Percentiles rank a stretch among this genome's conserved stretches.
Conservation (phyloP, 225 moss, liverwort and hornwort genomes). For the Takakia lepidozioides region DNA sequence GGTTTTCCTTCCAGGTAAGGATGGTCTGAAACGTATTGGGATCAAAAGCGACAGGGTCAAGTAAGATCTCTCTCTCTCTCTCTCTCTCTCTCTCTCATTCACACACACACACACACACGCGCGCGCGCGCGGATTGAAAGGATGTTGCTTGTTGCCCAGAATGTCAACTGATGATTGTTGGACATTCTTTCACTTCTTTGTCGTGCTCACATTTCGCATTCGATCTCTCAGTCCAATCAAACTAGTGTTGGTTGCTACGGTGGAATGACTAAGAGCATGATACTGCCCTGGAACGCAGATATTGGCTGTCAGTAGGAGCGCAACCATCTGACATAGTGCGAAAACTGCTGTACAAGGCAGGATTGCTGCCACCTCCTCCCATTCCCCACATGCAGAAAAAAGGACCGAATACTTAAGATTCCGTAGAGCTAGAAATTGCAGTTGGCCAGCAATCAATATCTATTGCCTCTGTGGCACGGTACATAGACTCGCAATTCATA, state of each 20-base stretch:
- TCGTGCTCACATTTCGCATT: not conserved
- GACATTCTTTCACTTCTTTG: too few species aligned
- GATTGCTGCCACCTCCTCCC: constrained; percentile 79
- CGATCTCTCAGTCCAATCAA: not conserved
- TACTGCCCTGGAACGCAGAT: constrained; percentile 38
- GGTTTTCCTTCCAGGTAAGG: constrained; percentile 46
- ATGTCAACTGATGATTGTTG: too few species aligned
- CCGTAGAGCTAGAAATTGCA: too few species aligned
- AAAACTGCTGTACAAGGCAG: constrained; percentile 72
- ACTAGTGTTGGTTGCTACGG: not conserved
- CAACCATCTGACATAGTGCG: constrained; percentile 89
- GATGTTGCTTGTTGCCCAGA: too few species aligned
- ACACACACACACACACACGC: too few species aligned
- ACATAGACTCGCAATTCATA: too few species aligned
- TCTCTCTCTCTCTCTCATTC: not conserved
- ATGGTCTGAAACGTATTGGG: constrained; percentile 92
- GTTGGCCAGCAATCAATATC: too few species aligned
- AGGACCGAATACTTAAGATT: constrained; percentile 45
- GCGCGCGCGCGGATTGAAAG: too few species aligned
- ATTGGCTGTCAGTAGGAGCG: constrained; percentile 98
- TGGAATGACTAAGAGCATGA: not conserved
- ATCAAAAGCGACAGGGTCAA: constrained; percentile 84
- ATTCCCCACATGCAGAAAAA: constrained; percentile 50
- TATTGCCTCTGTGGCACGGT: too few species aligned
- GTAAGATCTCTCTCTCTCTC: constrained; percentile 26